These are phyloP conservation scores for Colletotrichum truncatum DNA, from an alignment of 2,329 filamentous ascomycete species.

Conservation along the genomic window DNA sequence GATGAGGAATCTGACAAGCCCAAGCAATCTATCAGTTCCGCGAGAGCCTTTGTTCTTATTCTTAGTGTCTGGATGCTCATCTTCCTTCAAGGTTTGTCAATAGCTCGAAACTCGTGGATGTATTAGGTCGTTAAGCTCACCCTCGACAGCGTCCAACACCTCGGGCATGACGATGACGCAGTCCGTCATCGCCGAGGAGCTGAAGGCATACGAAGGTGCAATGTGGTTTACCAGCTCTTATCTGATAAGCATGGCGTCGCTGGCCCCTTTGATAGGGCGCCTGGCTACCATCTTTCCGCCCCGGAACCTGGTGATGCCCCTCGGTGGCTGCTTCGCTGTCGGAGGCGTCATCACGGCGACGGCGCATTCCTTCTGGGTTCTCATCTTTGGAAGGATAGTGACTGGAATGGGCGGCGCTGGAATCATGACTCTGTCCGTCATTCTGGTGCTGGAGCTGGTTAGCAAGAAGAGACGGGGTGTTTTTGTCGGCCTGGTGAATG, in stretches of 20 bases:
- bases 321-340: slow-evolving; percentile 64
- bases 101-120: background rate
- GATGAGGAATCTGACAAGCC: slow-evolving; percentile 20
- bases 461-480: slow-evolving; percentile 74
- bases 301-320: slow-evolving; percentile 69
- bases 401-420: slow-evolving; percentile 77
- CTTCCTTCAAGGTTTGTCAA: slow-evolving; percentile 63
- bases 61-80: slow-evolving; percentile 65
- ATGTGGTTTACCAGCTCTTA: slow-evolving; percentile 87
- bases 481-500: slow-evolving; percentile 78
- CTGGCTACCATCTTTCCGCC: slow-evolving; percentile 80
- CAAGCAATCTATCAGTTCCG: slow-evolving; percentile 36
- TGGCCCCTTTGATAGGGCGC: slow-evolving; percentile 76
- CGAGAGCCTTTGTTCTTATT: slow-evolving; percentile 55
- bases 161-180: slow-evolving; percentile 85
- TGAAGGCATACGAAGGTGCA: slow-evolving; percentile 76
- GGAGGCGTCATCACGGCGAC: slow-evolving; percentile 73
- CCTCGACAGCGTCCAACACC: slow-evolving; percentile 70
- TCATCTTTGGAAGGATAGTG: slow-evolving; percentile 74
- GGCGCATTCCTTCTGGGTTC: slow-evolving; percentile 66
- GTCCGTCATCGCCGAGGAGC: slow-evolving; percentile 77
- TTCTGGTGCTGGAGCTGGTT: slow-evolving; percentile 79
- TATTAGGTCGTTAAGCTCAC: background rate
- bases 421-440: slow-evolving; percentile 77
- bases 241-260: slow-evolving; percentile 67